These are phyloP conservation scores for Chrysochromulina tobinii DNA, from an alignment of 78 protist species.

Conservation along the genomic window DNA sequence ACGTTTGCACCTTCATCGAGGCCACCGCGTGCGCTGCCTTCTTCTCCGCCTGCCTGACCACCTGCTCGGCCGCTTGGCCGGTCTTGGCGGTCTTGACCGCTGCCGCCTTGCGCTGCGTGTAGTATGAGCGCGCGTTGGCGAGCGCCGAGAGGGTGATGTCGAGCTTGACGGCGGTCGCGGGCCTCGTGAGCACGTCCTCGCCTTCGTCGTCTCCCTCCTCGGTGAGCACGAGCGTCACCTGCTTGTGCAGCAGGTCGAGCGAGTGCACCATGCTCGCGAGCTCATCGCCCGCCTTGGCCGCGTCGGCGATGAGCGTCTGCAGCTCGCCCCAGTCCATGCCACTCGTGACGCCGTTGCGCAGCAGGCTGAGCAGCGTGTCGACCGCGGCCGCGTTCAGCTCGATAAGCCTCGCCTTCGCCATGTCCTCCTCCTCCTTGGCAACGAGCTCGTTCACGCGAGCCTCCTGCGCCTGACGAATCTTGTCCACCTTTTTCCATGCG, in stretches of 20 bases:
- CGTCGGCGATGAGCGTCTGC: constrained; percentile 17
- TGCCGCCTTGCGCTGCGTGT: constrained; percentile 67
- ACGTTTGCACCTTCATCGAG: constrained; percentile 23
- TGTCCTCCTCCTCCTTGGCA: constrained; percentile 48
- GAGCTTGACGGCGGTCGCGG: constrained; percentile 65
- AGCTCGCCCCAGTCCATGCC: constrained; percentile 87
- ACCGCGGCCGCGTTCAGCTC: constrained; percentile 64
- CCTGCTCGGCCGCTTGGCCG: constrained; percentile 63
- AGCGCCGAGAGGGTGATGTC: constrained; percentile 80
- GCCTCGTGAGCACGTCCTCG: not conserved
- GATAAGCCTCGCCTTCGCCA: constrained; percentile 60
- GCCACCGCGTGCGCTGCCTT: constrained; percentile 29
- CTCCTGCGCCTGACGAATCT: constrained; percentile 71
- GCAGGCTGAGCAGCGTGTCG: constrained; percentile 67
- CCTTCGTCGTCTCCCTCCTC: constrained; percentile 47
- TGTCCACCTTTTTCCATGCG: constrained; percentile 71
- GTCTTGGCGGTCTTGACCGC: constrained; percentile 78
- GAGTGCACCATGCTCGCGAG: constrained; percentile 20
- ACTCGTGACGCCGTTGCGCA: constrained; percentile 56
- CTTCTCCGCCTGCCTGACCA: constrained; percentile 67
- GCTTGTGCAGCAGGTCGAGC: not conserved
- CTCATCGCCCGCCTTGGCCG: constrained; percentile 32
- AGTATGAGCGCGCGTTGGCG: constrained; percentile 83
- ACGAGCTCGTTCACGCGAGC: constrained; percentile 67
- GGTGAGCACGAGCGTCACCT: constrained; percentile 14